Base-by-base conservation (phyloP, 805 yeast species). In the Kodamaea lidongshanica region DNA sequence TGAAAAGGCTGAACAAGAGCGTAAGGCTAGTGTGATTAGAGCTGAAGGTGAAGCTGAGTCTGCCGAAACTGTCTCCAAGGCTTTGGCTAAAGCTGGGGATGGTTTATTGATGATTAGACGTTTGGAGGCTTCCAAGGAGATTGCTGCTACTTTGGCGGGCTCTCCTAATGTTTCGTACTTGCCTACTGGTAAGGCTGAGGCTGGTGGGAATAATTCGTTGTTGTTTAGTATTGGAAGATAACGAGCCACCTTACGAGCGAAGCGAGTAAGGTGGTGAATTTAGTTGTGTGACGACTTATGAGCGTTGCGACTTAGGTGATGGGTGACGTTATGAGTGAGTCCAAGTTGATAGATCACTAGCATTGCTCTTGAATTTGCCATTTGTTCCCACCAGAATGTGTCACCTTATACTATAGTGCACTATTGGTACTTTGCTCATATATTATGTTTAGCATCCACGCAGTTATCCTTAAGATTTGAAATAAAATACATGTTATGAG, bases 31-130 rank as follows among this genome's bases (percentile, higher is more conserved):
- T 27, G 86, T 92, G 48, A 88, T 92, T 44, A 77, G 97, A 50
- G 98, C 98, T 16, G 98, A 92, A 62, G 98, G 97, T 63, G 98
- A 92, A 65, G 98, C 98, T 29, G 97, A 92, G 59, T 86, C 95
- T 35, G 98, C 98, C 3, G 97, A 92, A 38, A 78, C 78, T 38
- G 92, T 92, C 40, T 86, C 96, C 19, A 84, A 79, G 59, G 96
- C 97, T 4, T 72, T 92, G 43, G 75, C 79, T 32, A 88, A 87
- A 65, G 87, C 94, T 14, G 98, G 98, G 56, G 97, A 92, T 52
- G 97, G 97, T 44, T 70, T 92, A 45, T 69, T 92, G 52, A 72
- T 84, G 67, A 88, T 92, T 48, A 77, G 98, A 71, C 76, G 97
- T 65, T 76, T 92, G 45, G 98, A 92, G 56, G 96, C 98, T 1